Evolutionary conservation across 139 green algal species (phyloP), one percentile per base, ranked within the genome.

Genomic region (Chlorokybus atmophyticus): DNA sequence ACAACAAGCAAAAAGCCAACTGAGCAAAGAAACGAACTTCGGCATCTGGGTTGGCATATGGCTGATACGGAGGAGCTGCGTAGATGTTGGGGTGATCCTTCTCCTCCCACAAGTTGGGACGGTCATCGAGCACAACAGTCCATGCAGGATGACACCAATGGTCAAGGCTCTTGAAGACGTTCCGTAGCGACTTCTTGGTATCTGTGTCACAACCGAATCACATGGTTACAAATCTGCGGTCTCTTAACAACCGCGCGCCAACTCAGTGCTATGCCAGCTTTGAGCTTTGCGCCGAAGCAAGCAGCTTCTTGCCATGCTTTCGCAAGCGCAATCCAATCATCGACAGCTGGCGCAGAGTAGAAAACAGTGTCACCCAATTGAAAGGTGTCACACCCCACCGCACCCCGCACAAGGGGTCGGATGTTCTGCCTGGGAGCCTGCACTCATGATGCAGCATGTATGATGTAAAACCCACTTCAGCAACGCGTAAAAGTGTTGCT

Each of bases 81-180:
- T 68, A 30, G 7, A 76, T 53, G 30, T 66, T 50, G 26, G 21
- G 10, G 27, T 73, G 68, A 1, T 66, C 68, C 14, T n/a, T 29
- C 6, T 63, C 41, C 58, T 68, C 68, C 68, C 68, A 76, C 4
- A 76, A 61, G 21, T 67, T 60, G 30, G 65, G 28, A 8, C 68
- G 32, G 27, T 76, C 68, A 49, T 76, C 68, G 23, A 76, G n/a
- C 23, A 71, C 40, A 14, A 76, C 30, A 6, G 62, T 31, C 49
- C 71, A 47, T 31, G 25, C 51, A 17, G 57, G 62, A 28, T 67
- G 19, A 21, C 38, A 68, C 3, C 30, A 27, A 14, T 40, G 29
- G 25, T 24, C 35, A 42, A 41, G 17, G 6, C 5, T 38, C n/a
- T 26, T 17, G 17, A 68, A 65, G 10, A 64, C 62, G 17, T n/a